Evolutionary conservation across 2,329 filamentous ascomycete species (phyloP).

Genomic region (Aureobasidium sp.): DNA sequence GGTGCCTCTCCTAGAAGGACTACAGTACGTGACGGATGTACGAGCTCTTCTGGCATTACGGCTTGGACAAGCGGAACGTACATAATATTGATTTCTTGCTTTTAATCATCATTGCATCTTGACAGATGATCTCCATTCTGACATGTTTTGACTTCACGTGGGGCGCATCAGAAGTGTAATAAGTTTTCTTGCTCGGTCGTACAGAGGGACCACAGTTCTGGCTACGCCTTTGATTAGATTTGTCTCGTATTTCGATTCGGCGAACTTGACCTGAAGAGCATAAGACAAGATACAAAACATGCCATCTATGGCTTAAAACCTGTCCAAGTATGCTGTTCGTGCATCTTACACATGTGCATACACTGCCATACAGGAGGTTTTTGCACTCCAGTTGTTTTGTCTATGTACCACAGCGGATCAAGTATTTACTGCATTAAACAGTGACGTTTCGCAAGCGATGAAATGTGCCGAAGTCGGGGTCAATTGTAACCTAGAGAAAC

Average conservation of each 20-base stretch:
- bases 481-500: not conserved
- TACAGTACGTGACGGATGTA: constrained; percentile 96
- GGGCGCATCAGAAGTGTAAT: not conserved
- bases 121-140: not conserved
- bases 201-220: not conserved
- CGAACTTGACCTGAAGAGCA: not conserved
- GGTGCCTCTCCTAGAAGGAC: constrained; percentile 81
- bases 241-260: not conserved
- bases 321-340: not conserved
- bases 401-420: not conserved
- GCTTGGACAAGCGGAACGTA: constrained; percentile 59
- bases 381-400: not conserved
- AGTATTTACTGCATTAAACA: not conserved
- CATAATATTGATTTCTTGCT: not conserved
- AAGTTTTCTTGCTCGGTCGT: not conserved
- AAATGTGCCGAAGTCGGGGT: not conserved
- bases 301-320: not conserved
- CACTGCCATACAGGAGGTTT: no score
- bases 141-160: not conserved
- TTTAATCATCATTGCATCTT: not conserved
- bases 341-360: not conserved
- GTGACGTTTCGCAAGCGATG: not conserved
- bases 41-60: constrained; percentile 81
- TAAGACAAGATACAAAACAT: not conserved
- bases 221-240: not conserved